phyloP scores from a whole-genome alignment of 768 basidiomycete species.

The Mycena belliarum region DNA sequence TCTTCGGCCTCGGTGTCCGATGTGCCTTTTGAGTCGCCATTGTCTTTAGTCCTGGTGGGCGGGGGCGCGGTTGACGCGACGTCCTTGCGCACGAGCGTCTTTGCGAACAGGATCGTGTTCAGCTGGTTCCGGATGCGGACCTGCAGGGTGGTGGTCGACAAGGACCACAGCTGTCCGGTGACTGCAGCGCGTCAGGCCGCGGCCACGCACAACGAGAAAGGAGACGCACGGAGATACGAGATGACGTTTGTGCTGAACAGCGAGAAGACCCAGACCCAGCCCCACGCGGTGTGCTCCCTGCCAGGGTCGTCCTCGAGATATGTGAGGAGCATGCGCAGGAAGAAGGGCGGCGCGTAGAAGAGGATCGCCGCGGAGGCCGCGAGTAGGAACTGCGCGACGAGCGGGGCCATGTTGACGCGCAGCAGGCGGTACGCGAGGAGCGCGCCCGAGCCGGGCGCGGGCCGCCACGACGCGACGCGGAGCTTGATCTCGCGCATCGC shows the following conservation, averaged over 20 bases:
- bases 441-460: conserved; percentile 65
- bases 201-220: background rate
- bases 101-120: conserved; percentile 67
- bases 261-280: conserved; percentile 63
- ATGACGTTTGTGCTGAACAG: conserved; percentile 48
- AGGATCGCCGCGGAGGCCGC: conserved; percentile 59
- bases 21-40: conserved; percentile 9
- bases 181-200: conserved; percentile 29
- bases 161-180: conserved; percentile 56
- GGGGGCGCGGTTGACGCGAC: conserved; percentile 61
- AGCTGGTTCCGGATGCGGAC: conserved; percentile 61
- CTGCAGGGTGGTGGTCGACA: conserved; percentile 58
- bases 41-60: conserved; percentile 26
- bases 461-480: conserved; percentile 57
- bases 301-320: conserved; percentile 64
- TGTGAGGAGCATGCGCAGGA: conserved; percentile 54
- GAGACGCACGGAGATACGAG: conserved; percentile 42
- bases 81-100: conserved; percentile 73
- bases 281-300: conserved; percentile 57
- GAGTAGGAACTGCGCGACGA: conserved; percentile 47
- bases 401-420: conserved; percentile 48
- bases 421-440: conserved; percentile 61
- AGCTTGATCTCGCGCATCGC: conserved; percentile 54
- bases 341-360: conserved; percentile 65
- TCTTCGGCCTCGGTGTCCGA: conserved; percentile 20